Base-by-base conservation (phyloP, 805 yeast species). In the Wickerhamomyces alni region DNA sequence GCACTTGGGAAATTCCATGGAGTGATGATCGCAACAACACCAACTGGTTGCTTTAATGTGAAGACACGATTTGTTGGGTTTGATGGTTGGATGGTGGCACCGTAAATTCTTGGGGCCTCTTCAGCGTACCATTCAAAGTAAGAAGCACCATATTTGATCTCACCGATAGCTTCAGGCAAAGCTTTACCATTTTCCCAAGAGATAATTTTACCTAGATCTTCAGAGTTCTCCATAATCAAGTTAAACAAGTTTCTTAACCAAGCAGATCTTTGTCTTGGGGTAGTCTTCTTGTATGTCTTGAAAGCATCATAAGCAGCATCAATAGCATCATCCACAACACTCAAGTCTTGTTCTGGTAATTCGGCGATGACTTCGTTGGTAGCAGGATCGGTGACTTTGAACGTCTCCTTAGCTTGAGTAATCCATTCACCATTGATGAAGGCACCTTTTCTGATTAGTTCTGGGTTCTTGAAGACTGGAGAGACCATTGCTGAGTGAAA, bases 51-150 rank as follows among this genome's bases (percentile, higher is more conserved):
- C 48, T 71, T 74, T 37, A 66, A 50, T 17, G 83, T 75, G 44
- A 70, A 62, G 17, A 73, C 72, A 55, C 79, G 69, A 50, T 72
- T 75, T 37, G 68, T 59, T 35, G 69, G 63, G 50, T 70, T 72
- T 17, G 69, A 43, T 9, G 82, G 78, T 49, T 74, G 81, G 41
- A 76, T 75, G 3, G 80, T 73, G 41, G 69, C 63, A 36, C 83
- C 81, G 50, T 75, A 74, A 22, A 66, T 54, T 45, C 82, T 59
- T 48, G 75, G 72, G 12, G 81, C 79, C 50, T 75, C 82, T 54
- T 75, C 81, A 25, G 94, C 70, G 56, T 79, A 89, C 96, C 97
- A 89, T 55, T 87, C 88, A 58, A 86, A 83, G 61, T 83, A 88
- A 7, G 85, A 74, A 4, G 83, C 82, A 22, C 76, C 80, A 47